These are phyloP conservation scores for Haplosporangium sp. DNA, from an alignment of 371 early-diverging fungal species.

Conservation along the genomic window DNA sequence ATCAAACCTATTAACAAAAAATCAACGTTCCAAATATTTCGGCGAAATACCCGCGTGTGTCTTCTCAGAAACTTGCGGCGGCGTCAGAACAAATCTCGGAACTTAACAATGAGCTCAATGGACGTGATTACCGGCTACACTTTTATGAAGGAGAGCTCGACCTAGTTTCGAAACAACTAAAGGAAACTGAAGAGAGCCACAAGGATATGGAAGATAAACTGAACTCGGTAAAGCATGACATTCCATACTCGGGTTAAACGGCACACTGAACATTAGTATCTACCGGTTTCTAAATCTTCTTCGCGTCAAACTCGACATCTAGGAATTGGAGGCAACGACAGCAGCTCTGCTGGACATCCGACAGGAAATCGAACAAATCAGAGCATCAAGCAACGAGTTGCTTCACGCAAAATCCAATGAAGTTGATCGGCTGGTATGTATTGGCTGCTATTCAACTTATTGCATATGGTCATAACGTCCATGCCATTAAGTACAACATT, in stretches of 20 bases:
- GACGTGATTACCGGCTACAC: slow-evolving; percentile 20
- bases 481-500: background rate
- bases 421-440: slow-evolving; percentile 44
- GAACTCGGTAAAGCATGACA: slow-evolving; percentile 20
- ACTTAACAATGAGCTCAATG: slow-evolving; percentile 30
- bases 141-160: slow-evolving; percentile 36
- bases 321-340: slow-evolving; percentile 38
- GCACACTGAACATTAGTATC: too few relatives aligned
- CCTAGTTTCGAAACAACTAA: slow-evolving; percentile 28
- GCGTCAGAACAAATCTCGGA: slow-evolving; percentile 31
- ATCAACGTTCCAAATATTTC: too few relatives aligned
- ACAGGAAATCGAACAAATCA: slow-evolving; percentile 38
- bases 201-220: slow-evolving; percentile 39
- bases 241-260: too few relatives aligned
- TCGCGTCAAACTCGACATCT: too few relatives aligned
- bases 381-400: slow-evolving; percentile 24
- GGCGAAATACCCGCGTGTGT: background rate
- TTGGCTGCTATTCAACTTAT: background rate
- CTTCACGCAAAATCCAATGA: slow-evolving; percentile 37
- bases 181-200: slow-evolving; percentile 43
- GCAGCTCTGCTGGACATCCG: slow-evolving; percentile 32
- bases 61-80: slow-evolving; percentile 21
- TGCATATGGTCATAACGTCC: background rate
- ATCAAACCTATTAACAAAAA: too few relatives aligned
- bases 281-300: too few relatives aligned